phyloP scores from a whole-genome alignment of 1,139 yeast genomes.

The Kluyveromyces marxianus region DNA sequence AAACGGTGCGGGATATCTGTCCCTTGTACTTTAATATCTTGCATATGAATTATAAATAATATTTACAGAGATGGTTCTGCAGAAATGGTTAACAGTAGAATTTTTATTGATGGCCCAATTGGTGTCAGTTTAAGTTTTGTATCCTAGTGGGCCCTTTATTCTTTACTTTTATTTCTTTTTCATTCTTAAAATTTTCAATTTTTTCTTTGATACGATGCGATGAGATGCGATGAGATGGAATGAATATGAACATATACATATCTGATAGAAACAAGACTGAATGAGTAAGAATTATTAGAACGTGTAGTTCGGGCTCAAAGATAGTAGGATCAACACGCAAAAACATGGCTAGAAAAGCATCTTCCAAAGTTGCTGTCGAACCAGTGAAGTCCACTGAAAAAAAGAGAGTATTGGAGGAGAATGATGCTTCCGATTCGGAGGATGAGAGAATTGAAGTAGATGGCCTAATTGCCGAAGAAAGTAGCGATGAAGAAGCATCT shows the following conservation, averaged over 20 bases:
- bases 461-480: constrained; percentile 34
- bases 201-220: background rate
- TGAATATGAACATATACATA: background rate
- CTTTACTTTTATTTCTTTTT: background rate
- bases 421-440: constrained; percentile 14
- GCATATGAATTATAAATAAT: no score
- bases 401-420: constrained; percentile 30
- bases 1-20: no score
- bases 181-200: constrained; percentile 1
- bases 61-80: no score
- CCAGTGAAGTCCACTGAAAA: background rate
- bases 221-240: constrained; percentile 2
- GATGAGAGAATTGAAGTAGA: constrained; percentile 35
- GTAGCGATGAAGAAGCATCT: constrained; percentile 13
- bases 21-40: no score
- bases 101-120: no score
- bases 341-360: background rate
- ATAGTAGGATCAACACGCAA: background rate
- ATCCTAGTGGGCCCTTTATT: background rate
- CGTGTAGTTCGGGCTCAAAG: background rate
- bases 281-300: background rate
- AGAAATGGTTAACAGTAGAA: no score
- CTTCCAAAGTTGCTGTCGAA: background rate
- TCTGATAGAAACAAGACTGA: background rate
- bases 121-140: background rate